Base-by-base conservation (phyloP, 768 basidiomycete species). In the Mycena olivaceomarginata region DNA sequence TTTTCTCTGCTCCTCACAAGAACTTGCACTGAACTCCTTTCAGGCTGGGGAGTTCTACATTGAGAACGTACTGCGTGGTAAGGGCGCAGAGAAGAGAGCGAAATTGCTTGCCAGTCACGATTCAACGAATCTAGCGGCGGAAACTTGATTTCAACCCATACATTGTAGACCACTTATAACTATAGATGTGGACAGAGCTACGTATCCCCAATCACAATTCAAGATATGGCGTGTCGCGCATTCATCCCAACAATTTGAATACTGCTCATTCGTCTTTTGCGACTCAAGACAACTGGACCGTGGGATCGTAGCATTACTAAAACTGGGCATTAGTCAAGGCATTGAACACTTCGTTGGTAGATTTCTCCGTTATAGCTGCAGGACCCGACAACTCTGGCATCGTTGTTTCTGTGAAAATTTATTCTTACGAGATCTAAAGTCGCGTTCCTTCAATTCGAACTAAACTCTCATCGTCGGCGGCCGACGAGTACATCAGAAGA, bases 31-130 rank as follows among this genome's bases (percentile, higher is more conserved):
- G n/a, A 67, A 62, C 22, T 65, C 18, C 22, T 45, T 70, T 40
- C 74, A 98, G 97, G 97, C 97, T n/a, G 97, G 97, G 37, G 97
- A 99, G 83, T 98, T 92, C 84, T 99, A 94, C 86, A 96, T 99
- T 51, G 96, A 97, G 85, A 98, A 98, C 81, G 94, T 98, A 5
- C 86, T 97, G 75, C 91, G 90, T 77, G 92, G 91, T 13, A 94
- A 93, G 82, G 89, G 85, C 6, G 81, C 79, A 12, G 87, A 90
- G 80, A 90, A 86, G 76, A 86, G 85, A 77, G 76, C 87, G 5
- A 83, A 80, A 10, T 80, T 89, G 16, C 69, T 87, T 25, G 78
- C 82, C 41, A 71, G 65, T 40, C 53, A 67, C 15, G 76, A 70
- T 68, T 43, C 77, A 0, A 37, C 75, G 22, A 51, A 60, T 60